These are phyloP conservation scores for Thalassiosira livingstoniorum DNA, from an alignment of 352 stramenopile species.

Conservation along the genomic window DNA sequence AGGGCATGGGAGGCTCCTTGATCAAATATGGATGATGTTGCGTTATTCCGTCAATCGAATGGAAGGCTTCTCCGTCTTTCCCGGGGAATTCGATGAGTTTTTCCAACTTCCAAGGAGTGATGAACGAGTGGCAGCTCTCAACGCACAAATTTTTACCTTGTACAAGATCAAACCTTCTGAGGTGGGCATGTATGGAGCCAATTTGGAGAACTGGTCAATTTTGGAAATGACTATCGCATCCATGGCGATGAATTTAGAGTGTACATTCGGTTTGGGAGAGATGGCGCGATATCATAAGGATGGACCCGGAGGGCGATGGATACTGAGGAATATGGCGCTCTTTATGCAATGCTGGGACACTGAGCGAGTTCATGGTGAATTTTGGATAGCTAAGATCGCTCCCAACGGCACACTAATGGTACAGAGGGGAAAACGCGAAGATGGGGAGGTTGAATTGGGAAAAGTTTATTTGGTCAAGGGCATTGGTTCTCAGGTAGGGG, in stretches of 20 bases:
- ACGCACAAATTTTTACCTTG: constrained; percentile 18
- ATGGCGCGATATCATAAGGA: constrained; percentile 39
- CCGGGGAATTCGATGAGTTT: constrained; percentile 20
- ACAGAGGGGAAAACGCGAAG: constrained; percentile 4
- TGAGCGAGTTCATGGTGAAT: constrained; percentile 32
- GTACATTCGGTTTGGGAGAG: constrained; percentile 3
- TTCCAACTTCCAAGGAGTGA: constrained; percentile 13
- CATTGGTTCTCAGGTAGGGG: constrained; percentile 22
- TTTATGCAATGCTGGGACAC: constrained; percentile 35
- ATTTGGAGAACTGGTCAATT: constrained; percentile 3
- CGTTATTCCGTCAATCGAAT: constrained; percentile 16
- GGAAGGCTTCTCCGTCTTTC: constrained; percentile 18
- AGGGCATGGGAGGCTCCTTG: constrained; percentile 33
- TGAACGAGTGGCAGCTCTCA: neutral
- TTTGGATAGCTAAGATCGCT: constrained; percentile 30
- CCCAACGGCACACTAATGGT: constrained; percentile 31
- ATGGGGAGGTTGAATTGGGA: constrained; percentile 5
- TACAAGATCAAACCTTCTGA: constrained; percentile 33
- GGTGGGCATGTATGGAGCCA: neutral
- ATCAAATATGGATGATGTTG: constrained; percentile 37
- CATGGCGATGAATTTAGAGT: constrained; percentile 3
- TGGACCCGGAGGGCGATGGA: constrained; percentile 14
- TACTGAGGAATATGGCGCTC: constrained; percentile 19
- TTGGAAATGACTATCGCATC: constrained; percentile 27
- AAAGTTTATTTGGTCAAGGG: constrained; percentile 37